Base-by-base conservation (phyloP, 2,329 filamentous ascomycete genomes). In the Domatiomyces catenatus region DNA sequence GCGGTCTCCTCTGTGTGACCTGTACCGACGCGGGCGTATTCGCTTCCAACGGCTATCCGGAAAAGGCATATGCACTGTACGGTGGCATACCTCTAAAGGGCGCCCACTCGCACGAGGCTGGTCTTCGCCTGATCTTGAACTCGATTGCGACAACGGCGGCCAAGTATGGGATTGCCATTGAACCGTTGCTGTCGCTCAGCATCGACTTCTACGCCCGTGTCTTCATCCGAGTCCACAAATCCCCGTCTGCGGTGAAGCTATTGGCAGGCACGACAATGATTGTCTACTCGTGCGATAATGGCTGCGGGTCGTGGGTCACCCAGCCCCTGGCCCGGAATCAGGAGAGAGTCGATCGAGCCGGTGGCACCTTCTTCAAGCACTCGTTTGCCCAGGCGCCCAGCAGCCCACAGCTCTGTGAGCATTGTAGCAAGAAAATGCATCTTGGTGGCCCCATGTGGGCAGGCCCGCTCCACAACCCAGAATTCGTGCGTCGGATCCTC, bases 21-120 rank as follows among this genome's bases (percentile, higher is more conserved):
- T 98, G 92, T 67, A 98, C 92, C 0, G 92, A 98, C 66, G 89
- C 90, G 8, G 88, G 85, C 8, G 86, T 98, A 2, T 98, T 89
- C 76, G 90, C 90, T 1, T 94, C 90, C 0, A 85, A 86, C 59
- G 87, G 89, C 50, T 98, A 96, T 63, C 81, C 86, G 1, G 92
- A 98, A 66, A 98, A 98, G 71, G 80, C 87, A 2, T 98, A 82
- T 65, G 82, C 90, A 1, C 73, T 94, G n/a, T 98, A 98, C 62
- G 92, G 92, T 2, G 92, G 92, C 32, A 71, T 89, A 15, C 87
- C 92, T 0, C 70, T 90, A 53, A 94, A 94, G 68, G 89, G 88
- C 0, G 73, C 77, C 47, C 82, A 87, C 62, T 90, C 84, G 20
- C 92, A 98, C 60, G 92, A 98, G 68, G 88, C 79, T 28, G 92